Conservation (phyloP, 1,284 basidiomycete genomes). For the Cryptococcus wingfieldii region DNA sequence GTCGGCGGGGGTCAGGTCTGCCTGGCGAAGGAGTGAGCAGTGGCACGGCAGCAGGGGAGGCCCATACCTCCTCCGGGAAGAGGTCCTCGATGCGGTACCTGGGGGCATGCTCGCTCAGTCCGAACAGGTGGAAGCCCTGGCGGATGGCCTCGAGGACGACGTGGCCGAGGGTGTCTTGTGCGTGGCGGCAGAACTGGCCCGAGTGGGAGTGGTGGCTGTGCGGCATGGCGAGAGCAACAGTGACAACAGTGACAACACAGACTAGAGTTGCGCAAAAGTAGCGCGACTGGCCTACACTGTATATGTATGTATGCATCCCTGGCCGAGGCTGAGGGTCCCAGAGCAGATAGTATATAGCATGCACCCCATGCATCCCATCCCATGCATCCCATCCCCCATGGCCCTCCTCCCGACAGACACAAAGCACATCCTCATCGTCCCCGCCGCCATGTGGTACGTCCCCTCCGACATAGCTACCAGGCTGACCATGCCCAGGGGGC, state of each 20-base stretch:
- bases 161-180: slow-evolving; percentile 66
- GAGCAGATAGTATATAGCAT: no score
- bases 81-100: slow-evolving; percentile 74
- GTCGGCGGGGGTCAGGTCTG: slow-evolving; percentile 40
- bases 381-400: no score
- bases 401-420: no score
- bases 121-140: slow-evolving; percentile 75
- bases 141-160: slow-evolving; percentile 73
- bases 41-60: not conserved
- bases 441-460: not conserved
- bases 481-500: slow-evolving; percentile 15
- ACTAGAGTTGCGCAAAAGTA: no score
- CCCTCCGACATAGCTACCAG: no score
- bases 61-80: slow-evolving; percentile 88
- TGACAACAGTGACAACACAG: no score
- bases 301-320: no score
- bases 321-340: no score
- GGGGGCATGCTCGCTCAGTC: slow-evolving; percentile 91
- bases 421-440: no score
- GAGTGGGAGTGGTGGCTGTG: slow-evolving; percentile 93
- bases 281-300: no score
- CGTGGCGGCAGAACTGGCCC: slow-evolving; percentile 94
- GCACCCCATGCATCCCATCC: not conserved
- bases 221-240: slow-evolving; percentile 74
- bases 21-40: slow-evolving; percentile 18